A percentile compares a stretch with the other conserved stretches of the same genome.
Conservation (phyloP, 305 asterid genomes). For the Fraxinus xanthoxyloides region DNA sequence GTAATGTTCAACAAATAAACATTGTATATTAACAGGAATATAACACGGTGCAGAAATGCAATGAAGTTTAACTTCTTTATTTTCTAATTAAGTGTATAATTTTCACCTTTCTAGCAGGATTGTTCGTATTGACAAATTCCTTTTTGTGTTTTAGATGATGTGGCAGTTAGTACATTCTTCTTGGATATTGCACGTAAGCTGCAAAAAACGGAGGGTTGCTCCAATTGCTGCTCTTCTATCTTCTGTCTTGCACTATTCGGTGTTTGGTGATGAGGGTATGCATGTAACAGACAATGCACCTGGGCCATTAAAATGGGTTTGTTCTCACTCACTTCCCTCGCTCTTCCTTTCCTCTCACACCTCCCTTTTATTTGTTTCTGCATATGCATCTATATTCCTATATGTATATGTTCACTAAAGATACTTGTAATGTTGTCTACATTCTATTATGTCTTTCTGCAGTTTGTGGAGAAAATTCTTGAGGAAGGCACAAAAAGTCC, state of each 20-base stretch:
- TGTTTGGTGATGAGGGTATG: conserved; percentile 69
- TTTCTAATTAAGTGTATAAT: conserved; percentile 1
- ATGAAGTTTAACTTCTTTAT: conserved; percentile 11
- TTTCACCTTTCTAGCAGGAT: conserved; percentile 6
- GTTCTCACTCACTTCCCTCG: conserved; percentile 18
- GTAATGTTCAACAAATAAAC: conserved; percentile 1
- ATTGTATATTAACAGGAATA: conserved; percentile 1
- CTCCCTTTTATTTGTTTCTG: conserved; percentile 12
- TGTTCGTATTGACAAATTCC: conserved; percentile 9
- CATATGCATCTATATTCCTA: not conserved
- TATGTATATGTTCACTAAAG: not conserved
- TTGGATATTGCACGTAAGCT: conserved; percentile 88
- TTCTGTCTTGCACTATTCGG: conserved; percentile 75
- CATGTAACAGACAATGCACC: conserved; percentile 61
- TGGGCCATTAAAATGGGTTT: conserved; percentile 95
- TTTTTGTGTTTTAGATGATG: conserved; percentile 61
- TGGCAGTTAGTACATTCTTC: conserved; percentile 88
- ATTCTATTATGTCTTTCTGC: conserved; percentile 28
- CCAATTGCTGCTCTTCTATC: conserved; percentile 96
- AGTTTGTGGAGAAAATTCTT: conserved; percentile 82
- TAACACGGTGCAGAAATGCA: not conserved
- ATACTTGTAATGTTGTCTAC: not conserved
- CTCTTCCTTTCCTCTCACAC: conserved; percentile 12
- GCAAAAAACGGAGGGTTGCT: conserved; percentile 97
- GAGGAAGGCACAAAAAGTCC: conserved; percentile 98